phyloP scores from a whole-genome alignment of 345 rosid species.

The Aquilaria sinensis region DNA sequence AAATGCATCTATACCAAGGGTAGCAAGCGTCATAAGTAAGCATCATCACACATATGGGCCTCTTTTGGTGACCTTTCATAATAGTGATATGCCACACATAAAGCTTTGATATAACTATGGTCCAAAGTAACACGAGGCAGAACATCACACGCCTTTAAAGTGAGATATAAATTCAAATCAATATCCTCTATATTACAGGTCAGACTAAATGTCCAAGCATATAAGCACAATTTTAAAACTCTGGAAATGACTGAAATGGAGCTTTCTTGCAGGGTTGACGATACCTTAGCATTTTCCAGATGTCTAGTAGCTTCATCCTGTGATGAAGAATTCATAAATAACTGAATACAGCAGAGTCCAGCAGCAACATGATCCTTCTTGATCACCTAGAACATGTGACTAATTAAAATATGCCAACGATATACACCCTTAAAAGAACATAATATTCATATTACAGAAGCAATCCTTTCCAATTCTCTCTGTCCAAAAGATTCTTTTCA shows the following conservation, averaged over 20 bases:
- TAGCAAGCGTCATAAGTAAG: constrained; percentile 8
- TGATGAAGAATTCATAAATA: constrained; percentile 81
- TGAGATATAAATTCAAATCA: neutral
- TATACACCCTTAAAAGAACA: too few species aligned
- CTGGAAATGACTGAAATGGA: constrained; percentile 1
- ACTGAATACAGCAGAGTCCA: constrained; percentile 91
- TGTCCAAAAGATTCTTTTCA: too few species aligned
- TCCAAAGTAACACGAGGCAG: neutral
- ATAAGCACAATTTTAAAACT: neutral
- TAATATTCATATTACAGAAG: too few species aligned
- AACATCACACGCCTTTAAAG: neutral
- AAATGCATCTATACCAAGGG: constrained; percentile 65
- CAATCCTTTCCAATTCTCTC: too few species aligned
- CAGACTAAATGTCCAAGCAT: neutral
- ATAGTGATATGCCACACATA: neutral
- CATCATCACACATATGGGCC: neutral
- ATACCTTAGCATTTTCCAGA: constrained; percentile 85
- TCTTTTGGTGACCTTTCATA: neutral
- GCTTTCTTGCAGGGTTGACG: constrained; percentile 2
- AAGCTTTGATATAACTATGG: neutral
- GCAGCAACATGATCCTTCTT: constrained; percentile 94
- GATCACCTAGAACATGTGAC: constrained; percentile 54
- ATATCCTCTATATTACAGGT: neutral
- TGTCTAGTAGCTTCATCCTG: constrained; percentile 92
- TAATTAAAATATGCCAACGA: neutral